These are phyloP conservation scores for Dichotomopilus funicola DNA, from an alignment of 2,329 filamentous ascomycete species.

Conservation along the genomic window DNA sequence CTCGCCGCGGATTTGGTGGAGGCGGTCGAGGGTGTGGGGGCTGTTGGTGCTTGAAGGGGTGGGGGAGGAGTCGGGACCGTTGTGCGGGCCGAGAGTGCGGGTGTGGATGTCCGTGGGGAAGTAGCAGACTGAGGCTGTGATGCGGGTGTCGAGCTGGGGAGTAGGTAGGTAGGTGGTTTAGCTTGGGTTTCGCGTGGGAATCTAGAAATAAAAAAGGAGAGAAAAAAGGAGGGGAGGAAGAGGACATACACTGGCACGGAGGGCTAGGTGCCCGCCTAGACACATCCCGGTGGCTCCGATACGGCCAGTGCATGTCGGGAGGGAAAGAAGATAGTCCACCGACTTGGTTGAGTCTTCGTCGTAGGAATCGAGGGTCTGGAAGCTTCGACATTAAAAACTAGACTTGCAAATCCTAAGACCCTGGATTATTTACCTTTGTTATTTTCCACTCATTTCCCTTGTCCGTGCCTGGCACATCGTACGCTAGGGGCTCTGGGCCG, in stretches of 20 bases:
- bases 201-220: background rate
- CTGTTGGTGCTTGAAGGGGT: constrained; percentile 32
- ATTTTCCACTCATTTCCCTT: constrained; percentile 82
- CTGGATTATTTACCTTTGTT: constrained; percentile 50
- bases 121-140: constrained; percentile 74
- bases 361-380: constrained; percentile 72
- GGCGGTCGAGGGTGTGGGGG: constrained; percentile 46
- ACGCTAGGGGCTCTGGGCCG: constrained; percentile 73
- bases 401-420: background rate
- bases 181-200: background rate
- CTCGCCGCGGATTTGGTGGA: constrained; percentile 67
- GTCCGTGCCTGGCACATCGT: constrained; percentile 83
- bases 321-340: constrained; percentile 62
- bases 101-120: constrained; percentile 90
- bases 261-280: constrained; percentile 78
- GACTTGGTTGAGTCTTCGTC: constrained; percentile 68
- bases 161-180: background rate
- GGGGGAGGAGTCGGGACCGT: constrained; percentile 41
- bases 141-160: constrained; percentile 61
- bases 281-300: constrained; percentile 86
- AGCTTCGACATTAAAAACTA: background rate
- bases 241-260: constrained; percentile 46
- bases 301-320: constrained; percentile 72
- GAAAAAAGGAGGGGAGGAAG: constrained; percentile 3
- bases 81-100: constrained; percentile 61